These are phyloP conservation scores for Nannizzia gypsea DNA, from an alignment of 2,329 filamentous ascomycete species.

Conservation along the genomic window DNA sequence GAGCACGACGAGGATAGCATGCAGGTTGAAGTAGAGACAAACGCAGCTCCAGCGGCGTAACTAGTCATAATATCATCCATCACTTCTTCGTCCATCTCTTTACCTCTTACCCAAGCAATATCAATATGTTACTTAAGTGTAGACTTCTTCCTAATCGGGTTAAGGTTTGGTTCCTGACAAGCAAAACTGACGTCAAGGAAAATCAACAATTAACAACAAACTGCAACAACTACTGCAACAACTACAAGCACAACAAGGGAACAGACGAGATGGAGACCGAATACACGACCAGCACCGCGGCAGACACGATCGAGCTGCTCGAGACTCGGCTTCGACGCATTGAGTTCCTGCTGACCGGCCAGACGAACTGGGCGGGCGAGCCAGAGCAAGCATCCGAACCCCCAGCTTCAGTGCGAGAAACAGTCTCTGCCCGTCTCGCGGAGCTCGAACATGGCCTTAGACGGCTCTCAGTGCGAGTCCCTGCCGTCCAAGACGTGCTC, in stretches of 20 bases:
- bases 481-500: slow-evolving; percentile 32
- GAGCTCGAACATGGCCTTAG: slow-evolving; percentile 29
- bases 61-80: neutral
- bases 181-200: neutral
- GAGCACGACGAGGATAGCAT: slow-evolving; percentile 1
- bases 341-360: slow-evolving; percentile 35
- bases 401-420: slow-evolving; percentile 17
- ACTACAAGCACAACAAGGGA: neutral
- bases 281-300: slow-evolving; percentile 19
- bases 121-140: too few species aligned
- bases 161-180: neutral
- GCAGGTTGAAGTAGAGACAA: slow-evolving; percentile 4
- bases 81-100: neutral
- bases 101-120: neutral
- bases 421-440: slow-evolving; percentile 29
- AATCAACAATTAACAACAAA: neutral
- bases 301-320: slow-evolving; percentile 34
- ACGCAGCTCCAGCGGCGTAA: neutral
- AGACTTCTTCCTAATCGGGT: neutral
- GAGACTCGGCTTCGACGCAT: slow-evolving; percentile 34
- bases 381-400: slow-evolving; percentile 16
- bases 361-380: slow-evolving; percentile 30
- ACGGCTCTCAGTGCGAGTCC: slow-evolving; percentile 27
- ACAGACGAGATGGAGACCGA: neutral
- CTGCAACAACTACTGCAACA: neutral